Conservation (phyloP, 768 basidiomycete genomes). For the Suillus paluster region DNA sequence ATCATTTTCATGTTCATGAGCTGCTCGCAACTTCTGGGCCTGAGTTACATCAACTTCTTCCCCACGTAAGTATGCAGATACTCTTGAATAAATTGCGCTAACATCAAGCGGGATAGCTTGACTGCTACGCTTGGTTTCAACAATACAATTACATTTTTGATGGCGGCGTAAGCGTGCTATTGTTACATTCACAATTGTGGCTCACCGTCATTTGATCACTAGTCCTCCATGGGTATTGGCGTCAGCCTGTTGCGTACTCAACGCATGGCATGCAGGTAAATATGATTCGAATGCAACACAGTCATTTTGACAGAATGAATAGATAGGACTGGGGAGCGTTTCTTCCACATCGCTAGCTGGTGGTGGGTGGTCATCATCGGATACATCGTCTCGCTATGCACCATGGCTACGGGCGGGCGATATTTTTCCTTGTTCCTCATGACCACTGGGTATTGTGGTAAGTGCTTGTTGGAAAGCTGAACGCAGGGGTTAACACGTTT, state of each 20-base stretch:
- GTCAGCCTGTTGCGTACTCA: conserved; percentile 50
- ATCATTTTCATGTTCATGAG: conserved; percentile 57
- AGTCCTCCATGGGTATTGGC: conserved; percentile 71
- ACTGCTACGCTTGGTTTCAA: conserved; percentile 63
- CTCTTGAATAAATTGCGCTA: neutral
- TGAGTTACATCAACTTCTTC: conserved; percentile 67
- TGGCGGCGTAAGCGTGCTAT: conserved; percentile 55
- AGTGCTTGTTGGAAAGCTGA: conserved; percentile 5
- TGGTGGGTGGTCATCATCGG: conserved; percentile 66
- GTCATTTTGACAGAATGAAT: neutral
- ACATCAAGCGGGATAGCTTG: conserved; percentile 38
- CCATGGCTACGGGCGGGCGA: conserved; percentile 52
- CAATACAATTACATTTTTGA: conserved; percentile 61
- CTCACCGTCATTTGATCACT: neutral
- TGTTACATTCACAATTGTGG: neutral
- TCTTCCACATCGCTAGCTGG: conserved; percentile 59
- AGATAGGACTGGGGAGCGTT: conserved; percentile 68
- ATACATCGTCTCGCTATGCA: conserved; percentile 61
- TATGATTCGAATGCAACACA: conserved; percentile 1
- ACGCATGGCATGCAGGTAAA: conserved; percentile 59
- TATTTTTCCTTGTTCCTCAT: conserved; percentile 71
- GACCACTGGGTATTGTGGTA: conserved; percentile 54
- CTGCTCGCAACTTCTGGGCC: conserved; percentile 53
- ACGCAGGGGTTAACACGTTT: neutral
- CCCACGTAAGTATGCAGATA: conserved; percentile 41